Evolutionary conservation across 2,329 filamentous ascomycete species (phyloP).

Genomic region (Shiraia sp.): DNA sequence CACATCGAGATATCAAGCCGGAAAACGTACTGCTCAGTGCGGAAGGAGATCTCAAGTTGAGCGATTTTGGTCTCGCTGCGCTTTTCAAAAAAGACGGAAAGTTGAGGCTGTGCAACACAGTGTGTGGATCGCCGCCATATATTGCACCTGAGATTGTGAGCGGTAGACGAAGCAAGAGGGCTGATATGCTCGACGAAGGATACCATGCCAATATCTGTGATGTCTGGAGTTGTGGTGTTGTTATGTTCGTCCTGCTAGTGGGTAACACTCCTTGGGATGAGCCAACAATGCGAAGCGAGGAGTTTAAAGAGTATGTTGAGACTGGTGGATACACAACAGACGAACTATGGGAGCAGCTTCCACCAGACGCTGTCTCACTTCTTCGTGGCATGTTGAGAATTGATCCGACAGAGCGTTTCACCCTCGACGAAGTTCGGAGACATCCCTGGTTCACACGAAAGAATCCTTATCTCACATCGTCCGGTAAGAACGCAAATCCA

Average conservation of each 20-base stretch:
- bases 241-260: slow-evolving; percentile 92
- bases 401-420: slow-evolving; percentile 74
- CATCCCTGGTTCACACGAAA: slow-evolving; percentile 93
- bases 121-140: slow-evolving; percentile 95
- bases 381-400: slow-evolving; percentile 92
- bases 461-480: slow-evolving; percentile 74
- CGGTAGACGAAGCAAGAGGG: slow-evolving; percentile 54
- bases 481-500: slow-evolving; percentile 77
- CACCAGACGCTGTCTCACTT: slow-evolving; percentile 73
- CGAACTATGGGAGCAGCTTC: slow-evolving; percentile 81
- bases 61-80: slow-evolving; percentile 94
- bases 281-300: slow-evolving; percentile 81
- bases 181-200: slow-evolving; percentile 56
- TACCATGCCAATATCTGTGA: slow-evolving; percentile 83
- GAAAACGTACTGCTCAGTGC: slow-evolving; percentile 92
- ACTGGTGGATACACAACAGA: slow-evolving; percentile 82
- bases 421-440: slow-evolving; percentile 80
- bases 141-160: slow-evolving; percentile 88
- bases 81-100: slow-evolving; percentile 89
- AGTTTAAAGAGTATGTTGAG: slow-evolving; percentile 84
- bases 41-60: slow-evolving; percentile 86
- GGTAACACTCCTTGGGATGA: slow-evolving; percentile 99
- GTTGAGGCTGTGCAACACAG: slow-evolving; percentile 79
- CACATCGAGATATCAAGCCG: slow-evolving; percentile 75
- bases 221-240: slow-evolving; percentile 96